Evolutionary conservation across 371 early-diverging fungal species (phyloP).

Genomic region (Nosema granulosis): DNA sequence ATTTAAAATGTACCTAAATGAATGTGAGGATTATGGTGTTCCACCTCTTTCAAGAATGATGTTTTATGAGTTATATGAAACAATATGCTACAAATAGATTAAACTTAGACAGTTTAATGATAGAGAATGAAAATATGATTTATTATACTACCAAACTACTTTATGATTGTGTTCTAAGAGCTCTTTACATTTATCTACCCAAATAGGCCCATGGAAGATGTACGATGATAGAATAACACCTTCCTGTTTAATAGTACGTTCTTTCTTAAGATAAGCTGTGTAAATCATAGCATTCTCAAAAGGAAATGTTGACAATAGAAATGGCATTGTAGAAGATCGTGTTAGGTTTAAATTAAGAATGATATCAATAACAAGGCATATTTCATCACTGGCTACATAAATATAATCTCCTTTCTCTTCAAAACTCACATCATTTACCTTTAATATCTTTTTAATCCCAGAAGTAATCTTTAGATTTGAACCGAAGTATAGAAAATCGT

Average conservation of each 20-base stretch:
- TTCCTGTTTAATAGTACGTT: not conserved
- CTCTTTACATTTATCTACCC: constrained; percentile 13
- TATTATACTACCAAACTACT: not conserved
- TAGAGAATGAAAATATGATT: not conserved
- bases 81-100: not conserved
- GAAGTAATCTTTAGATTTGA: not conserved
- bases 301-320: constrained; percentile 11
- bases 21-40: constrained; percentile 19
- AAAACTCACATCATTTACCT: constrained; percentile 27
- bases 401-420: constrained; percentile 12
- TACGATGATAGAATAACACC: constrained; percentile 12
- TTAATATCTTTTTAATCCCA: constrained; percentile 15
- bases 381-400: constrained; percentile 3
- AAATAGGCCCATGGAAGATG: constrained; percentile 22
- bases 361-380: constrained; percentile 23
- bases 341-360: constrained; percentile 27
- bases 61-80: constrained; percentile 3
- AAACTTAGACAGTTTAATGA: not conserved
- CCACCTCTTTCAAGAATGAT: not conserved
- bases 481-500: constrained; percentile 33
- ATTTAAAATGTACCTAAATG: constrained; percentile 25
- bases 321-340: constrained; percentile 26
- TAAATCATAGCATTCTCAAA: constrained; percentile 43
- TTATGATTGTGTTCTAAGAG: not conserved
- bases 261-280: constrained; percentile 15